Evolutionary conservation across 495 filamentous ascomycete genomes (phyloP), one percentile per base, ranked within the genome.

Genomic region (Xylaria intraflava): DNA sequence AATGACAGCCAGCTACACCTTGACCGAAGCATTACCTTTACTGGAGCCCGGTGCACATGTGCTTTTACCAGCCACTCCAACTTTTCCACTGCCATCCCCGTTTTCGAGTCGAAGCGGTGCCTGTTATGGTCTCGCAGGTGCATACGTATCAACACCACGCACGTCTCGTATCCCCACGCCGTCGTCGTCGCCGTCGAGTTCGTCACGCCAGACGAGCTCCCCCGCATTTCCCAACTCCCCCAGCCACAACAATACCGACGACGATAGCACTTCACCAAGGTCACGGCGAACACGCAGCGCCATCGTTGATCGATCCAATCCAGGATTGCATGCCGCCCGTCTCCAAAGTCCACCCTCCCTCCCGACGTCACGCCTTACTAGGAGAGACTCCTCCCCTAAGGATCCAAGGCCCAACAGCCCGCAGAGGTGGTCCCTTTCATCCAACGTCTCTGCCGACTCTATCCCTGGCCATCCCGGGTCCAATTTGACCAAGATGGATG

Each of bases 401-500:
- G 38, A 64, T 58, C 55, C 55, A 61, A 55, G 61, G 62, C 42
- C 56, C 61, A 54, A 56, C 56, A 62, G 55, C 46, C 54, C 49
- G 55, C 54, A 51, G 63, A 62, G 60, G 65, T 61, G 51, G 58
- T 65, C 58, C 53, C 59, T 42, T 56, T 58, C 23, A 53, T 61
- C 60, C 52, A 66, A 57, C 63, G 35, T 30, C 35, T 58, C 45
- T 53, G 46, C 50, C 49, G 31, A 54, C 45, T 51, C 56, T 57
- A 33, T 56, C 64, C 58, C 58, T 53, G 64, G 71, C 54, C 68
- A 62, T 60, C 69, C 64, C 64, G 67, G 68, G 58, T 67, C 66
- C 57, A 64, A 62, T 49, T 56, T 68, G 42, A 65, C 54, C 61
- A 80, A 69, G 65, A 82, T 82, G 78, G 77, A 95, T 76, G 87